Evolutionary conservation across 75 land plant genomes (phyloP), one percentile per base, ranked within the genome.

Genomic region (Cryptomeria japonica): DNA sequence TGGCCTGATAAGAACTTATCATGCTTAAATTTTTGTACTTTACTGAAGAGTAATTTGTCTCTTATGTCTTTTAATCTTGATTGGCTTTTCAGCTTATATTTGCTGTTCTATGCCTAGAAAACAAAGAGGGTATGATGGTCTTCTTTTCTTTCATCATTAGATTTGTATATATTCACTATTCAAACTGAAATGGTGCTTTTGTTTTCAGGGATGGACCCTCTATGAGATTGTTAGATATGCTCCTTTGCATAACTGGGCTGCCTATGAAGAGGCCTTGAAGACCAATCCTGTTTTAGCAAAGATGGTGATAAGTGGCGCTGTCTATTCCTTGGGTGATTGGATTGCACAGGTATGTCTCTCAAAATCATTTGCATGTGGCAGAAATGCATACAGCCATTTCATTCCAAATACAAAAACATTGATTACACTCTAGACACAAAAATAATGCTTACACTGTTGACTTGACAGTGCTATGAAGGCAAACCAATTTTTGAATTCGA

Each of bases 281-380:
- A 91, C 91, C 64, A 93, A 97, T 72, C 99, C 98, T 32, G 95
- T 97, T 51, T 84, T 97, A 39, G 96, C 99, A 11, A 97, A 96
- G 88, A 96, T 97, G 99, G 93, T 93, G 89, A 97, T 97, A 22
- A 97, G 99, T 91, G 98, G 99, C 14, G 61, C 91, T 36, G 99
- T 97, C 0, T 97, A 97, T 86, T 93, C 97, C 25, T 13, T 97
- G 9, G 99, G 99, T 38, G 99, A 97, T 93, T 97, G 99, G 99
- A 97, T 96, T 92, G 99, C 97, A 13, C 98, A 97, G 96, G 98
- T 91, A 73, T 10, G 22, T 22, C 56, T 22, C 25, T 85, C 38
- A 36, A 51, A 32, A 56, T 85, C 13, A 15, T 85, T 49, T 85
- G 34, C 86, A 32, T 18, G 12, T 13, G n/a, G 51, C 49, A 44